Evolutionary conservation across 2,329 filamentous ascomycete genomes (phyloP).

Genomic region (Stromatinia cepivora): DNA sequence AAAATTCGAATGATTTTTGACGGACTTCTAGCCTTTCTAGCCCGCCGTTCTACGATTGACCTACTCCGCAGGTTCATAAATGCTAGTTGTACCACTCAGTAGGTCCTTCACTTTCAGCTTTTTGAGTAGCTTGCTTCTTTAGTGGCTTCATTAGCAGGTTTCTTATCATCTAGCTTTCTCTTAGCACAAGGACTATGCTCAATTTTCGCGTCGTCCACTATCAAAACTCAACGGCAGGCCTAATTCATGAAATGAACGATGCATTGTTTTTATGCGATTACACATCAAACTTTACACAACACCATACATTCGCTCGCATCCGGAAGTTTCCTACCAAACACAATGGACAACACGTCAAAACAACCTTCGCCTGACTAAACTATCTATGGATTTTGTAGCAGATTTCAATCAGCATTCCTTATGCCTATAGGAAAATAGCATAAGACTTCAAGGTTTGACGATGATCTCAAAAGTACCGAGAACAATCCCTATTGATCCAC

Average conservation of each 20-base stretch:
- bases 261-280: background rate
- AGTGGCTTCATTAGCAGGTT: background rate
- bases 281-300: background rate
- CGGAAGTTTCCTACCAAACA: conserved; percentile 14
- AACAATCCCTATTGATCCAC: background rate
- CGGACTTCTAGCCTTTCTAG: conserved; percentile 15
- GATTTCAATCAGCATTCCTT: conserved; percentile 10
- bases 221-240: conserved; percentile 17
- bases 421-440: background rate
- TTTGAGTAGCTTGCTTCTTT: background rate
- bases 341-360: conserved; percentile 9
- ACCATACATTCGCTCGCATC: background rate
- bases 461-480: conserved; percentile 15
- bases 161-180: conserved; percentile 1
- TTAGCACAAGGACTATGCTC: background rate
- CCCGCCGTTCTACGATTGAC: background rate
- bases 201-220: background rate
- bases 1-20: conserved; percentile 9
- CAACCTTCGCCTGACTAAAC: conserved; percentile 14
- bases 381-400: conserved; percentile 14
- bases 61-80: background rate
- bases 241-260: conserved; percentile 16
- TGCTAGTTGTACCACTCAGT: background rate
- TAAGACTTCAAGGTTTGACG: conserved; percentile 14
- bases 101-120: background rate